phyloP scores from a whole-genome alignment of 176 grass and related monocot genomes.

The Bothriochloa decipiens region DNA sequence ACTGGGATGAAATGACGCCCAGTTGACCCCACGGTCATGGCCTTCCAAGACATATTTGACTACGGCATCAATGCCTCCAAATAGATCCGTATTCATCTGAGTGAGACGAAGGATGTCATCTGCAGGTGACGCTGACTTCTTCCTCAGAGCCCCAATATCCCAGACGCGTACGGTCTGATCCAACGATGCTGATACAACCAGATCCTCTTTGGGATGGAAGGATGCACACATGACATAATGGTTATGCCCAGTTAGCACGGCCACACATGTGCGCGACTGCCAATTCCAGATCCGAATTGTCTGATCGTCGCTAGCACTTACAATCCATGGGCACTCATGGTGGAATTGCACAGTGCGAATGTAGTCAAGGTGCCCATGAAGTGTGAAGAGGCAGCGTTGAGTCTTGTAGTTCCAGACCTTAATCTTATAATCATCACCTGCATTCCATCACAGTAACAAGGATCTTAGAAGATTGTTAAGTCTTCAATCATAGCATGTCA shows the following conservation, averaged over 20 bases:
- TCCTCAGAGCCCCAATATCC: constrained; percentile 80
- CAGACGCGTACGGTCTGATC: constrained; percentile 91
- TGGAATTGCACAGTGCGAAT: constrained; percentile 93
- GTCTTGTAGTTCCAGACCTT: constrained; percentile 99
- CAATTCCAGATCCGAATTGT: constrained; percentile 96
- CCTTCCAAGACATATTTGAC: constrained; percentile 94
- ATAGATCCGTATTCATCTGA: constrained; percentile 94
- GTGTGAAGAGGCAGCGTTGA: constrained; percentile 89
- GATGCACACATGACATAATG: constrained; percentile 97
- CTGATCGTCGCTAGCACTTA: constrained; percentile 87
- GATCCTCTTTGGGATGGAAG: constrained; percentile 91
- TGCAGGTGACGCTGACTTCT: constrained; percentile 70
- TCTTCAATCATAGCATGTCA: background rate
- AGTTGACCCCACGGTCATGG: constrained; percentile 91
- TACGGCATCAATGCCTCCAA: constrained; percentile 82
- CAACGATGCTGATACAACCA: constrained; percentile 83
- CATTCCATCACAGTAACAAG: constrained; percentile 2
- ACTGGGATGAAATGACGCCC: constrained; percentile 84
- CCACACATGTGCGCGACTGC: constrained; percentile 85
- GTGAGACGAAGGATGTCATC: constrained; percentile 80
- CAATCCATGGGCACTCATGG: constrained; percentile 81
- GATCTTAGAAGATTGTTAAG: background rate
- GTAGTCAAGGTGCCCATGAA: constrained; percentile 90
- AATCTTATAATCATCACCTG: constrained; percentile 96
- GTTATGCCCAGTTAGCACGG: constrained; percentile 84